These are phyloP conservation scores for Torulaspora globosa DNA, from an alignment of 1,139 yeast genomes.

Conservation along the genomic window DNA sequence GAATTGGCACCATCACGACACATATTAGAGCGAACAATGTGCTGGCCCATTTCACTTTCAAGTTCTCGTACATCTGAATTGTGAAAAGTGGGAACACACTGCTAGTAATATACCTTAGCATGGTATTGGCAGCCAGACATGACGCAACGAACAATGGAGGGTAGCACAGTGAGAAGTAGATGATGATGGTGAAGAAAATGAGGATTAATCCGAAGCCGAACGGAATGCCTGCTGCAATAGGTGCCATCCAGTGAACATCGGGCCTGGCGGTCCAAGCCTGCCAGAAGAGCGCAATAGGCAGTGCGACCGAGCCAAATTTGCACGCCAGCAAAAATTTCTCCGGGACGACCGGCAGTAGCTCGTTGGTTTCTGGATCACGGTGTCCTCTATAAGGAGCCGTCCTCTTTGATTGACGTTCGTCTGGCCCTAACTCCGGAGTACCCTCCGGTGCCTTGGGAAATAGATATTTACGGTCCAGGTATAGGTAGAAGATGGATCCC, in stretches of 20 bases:
- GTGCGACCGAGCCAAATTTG: conserved; percentile 55
- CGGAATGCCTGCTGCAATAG: conserved; percentile 68
- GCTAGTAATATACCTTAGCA: conserved; percentile 54
- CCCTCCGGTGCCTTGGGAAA: conserved; percentile 64
- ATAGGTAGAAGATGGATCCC: conserved; percentile 52
- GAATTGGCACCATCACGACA: conserved; percentile 66
- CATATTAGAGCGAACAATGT: conserved; percentile 70
- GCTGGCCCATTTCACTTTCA: conserved; percentile 75
- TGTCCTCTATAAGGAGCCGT: conserved; percentile 32
- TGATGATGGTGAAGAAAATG: conserved; percentile 67
- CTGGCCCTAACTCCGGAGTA: conserved; percentile 36
- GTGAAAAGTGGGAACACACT: conserved; percentile 72
- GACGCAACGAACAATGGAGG: conserved; percentile 74
- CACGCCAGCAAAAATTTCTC: conserved; percentile 46
- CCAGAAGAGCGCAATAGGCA: conserved; percentile 75
- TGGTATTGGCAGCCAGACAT: conserved; percentile 74
- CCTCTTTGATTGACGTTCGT: conserved; percentile 25
- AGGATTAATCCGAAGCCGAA: conserved; percentile 72
- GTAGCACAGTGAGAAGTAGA: conserved; percentile 67
- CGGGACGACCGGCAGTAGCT: conserved; percentile 44
- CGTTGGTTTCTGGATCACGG: conserved; percentile 46
- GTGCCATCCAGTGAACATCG: conserved; percentile 73
- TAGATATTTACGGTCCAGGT: conserved; percentile 45
- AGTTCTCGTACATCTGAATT: conserved; percentile 65
- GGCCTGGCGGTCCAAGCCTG: conserved; percentile 70